Evolutionary conservation across 129 eudicot genomes (phyloP).

Genomic region (Flaveria ramosissima): DNA sequence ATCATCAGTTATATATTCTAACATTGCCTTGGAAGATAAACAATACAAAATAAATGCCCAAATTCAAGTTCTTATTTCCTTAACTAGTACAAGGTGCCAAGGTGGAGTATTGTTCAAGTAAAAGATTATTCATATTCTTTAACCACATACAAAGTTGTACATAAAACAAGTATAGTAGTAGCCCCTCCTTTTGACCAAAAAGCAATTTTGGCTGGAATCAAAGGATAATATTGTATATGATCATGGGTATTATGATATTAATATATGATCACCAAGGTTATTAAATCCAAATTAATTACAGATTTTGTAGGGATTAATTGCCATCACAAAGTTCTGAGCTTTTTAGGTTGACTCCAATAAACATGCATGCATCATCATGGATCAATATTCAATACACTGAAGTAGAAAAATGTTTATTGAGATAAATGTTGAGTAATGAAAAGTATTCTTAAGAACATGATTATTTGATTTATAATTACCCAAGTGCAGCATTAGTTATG

Average conservation of each 20-base stretch:
- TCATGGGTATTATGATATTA: conserved; percentile 34
- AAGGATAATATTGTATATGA: conserved; percentile 36
- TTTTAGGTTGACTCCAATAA: conserved; percentile 14
- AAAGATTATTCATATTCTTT: conserved; percentile 39
- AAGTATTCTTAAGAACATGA: background rate
- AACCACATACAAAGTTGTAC: conserved; percentile 38
- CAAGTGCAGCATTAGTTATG: background rate
- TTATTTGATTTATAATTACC: background rate
- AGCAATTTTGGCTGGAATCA: conserved; percentile 39
- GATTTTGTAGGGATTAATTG: background rate
- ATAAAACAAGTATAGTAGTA: conserved; percentile 28
- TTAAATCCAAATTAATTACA: conserved; percentile 16
- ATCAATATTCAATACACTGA: background rate
- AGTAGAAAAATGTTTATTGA: background rate
- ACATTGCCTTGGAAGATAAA: conserved; percentile 29
- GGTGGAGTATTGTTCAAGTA: conserved; percentile 35
- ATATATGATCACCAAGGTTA: conserved; percentile 21
- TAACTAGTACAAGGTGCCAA: conserved; percentile 24
- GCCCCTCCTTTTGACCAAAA: conserved; percentile 42
- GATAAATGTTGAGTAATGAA: background rate
- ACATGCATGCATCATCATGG: background rate
- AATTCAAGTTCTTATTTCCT: conserved; percentile 18
- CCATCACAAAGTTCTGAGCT: conserved; percentile 14
- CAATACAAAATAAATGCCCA: conserved; percentile 12
- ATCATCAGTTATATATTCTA: conserved; percentile 16